These are phyloP conservation scores for Shiraia sp. DNA, from an alignment of 2,329 filamentous ascomycete genomes.

Conservation along the genomic window DNA sequence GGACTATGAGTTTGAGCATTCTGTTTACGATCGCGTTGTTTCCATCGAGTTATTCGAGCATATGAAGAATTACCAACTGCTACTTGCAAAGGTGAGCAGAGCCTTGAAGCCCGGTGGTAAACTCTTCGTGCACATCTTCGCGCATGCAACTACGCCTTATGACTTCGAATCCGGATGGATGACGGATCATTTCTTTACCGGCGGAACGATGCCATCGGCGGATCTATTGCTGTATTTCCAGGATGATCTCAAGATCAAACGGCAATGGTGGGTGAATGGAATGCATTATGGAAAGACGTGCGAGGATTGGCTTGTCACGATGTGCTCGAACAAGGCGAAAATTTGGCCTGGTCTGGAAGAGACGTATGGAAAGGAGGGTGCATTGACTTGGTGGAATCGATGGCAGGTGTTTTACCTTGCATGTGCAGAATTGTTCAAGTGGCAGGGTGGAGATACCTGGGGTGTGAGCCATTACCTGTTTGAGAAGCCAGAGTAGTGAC, in stretches of 20 bases:
- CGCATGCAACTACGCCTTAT: conserved; percentile 67
- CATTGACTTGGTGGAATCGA: conserved; percentile 66
- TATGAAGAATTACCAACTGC: conserved; percentile 74
- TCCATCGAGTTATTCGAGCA: conserved; percentile 75
- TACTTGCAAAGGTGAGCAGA: conserved; percentile 65
- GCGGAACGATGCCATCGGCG: conserved; percentile 71
- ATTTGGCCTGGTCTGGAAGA: conserved; percentile 67
- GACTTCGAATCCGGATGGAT: conserved; percentile 76
- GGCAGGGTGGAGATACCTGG: conserved; percentile 68
- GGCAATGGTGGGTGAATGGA: conserved; percentile 74
- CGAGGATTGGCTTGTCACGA: conserved; percentile 68
- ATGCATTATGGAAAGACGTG: conserved; percentile 71
- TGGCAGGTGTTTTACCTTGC: conserved; percentile 77
- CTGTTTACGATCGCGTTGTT: conserved; percentile 66
- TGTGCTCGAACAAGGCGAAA: conserved; percentile 61
- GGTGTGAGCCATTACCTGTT: conserved; percentile 70
- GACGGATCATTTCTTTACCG: conserved; percentile 74
- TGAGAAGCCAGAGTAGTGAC: conserved; percentile 54
- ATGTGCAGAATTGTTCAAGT: conserved; percentile 70
- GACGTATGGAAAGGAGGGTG: conserved; percentile 66
- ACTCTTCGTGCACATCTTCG: conserved; percentile 71
- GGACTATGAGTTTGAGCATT: conserved; percentile 64
- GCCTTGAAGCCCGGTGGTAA: conserved; percentile 66
- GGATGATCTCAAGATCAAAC: conserved; percentile 60
- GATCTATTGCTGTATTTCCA: conserved; percentile 72